These are phyloP conservation scores for Nemania diffusa DNA, from an alignment of 2,329 filamentous ascomycete genomes.

Conservation along the genomic window DNA sequence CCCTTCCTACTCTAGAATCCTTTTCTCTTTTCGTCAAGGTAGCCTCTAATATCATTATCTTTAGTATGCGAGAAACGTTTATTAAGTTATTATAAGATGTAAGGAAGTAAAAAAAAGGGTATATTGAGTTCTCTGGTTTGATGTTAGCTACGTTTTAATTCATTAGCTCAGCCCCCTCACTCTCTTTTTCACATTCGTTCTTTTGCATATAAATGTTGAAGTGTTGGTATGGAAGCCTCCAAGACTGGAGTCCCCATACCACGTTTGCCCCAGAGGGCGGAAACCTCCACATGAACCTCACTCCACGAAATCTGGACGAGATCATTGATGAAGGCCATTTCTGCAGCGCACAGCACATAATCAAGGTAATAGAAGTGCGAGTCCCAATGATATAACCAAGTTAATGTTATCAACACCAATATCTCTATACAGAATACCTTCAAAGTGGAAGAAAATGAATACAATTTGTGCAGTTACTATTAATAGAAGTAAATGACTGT, in stretches of 20 bases:
- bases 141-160: neutral
- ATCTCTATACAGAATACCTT: slow-evolving; percentile 12
- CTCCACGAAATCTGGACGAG: slow-evolving; percentile 4
- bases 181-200: no score
- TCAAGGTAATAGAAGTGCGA: slow-evolving; percentile 4
- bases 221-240: no score
- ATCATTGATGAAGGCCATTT: slow-evolving; percentile 10
- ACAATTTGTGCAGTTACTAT: slow-evolving; percentile 4
- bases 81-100: no score
- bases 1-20: no score
- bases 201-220: no score
- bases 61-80: no score
- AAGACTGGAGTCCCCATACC: no score
- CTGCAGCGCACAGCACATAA: slow-evolving; percentile 5
- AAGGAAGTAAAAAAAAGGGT: no score
- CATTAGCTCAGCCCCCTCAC: no score
- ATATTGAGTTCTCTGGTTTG: neutral
- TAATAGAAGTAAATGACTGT: slow-evolving; percentile 17
- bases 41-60: no score
- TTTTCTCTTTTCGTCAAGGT: no score
- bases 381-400: slow-evolving; percentile 1
- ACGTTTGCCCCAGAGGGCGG: no score
- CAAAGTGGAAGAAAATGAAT: slow-evolving; percentile 12
- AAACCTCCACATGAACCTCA: slow-evolving; percentile 6
- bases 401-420: slow-evolving; percentile 5